These are phyloP conservation scores for Simmondsia chinensis DNA, from an alignment of 148 eudicot species.

Conservation along the genomic window DNA sequence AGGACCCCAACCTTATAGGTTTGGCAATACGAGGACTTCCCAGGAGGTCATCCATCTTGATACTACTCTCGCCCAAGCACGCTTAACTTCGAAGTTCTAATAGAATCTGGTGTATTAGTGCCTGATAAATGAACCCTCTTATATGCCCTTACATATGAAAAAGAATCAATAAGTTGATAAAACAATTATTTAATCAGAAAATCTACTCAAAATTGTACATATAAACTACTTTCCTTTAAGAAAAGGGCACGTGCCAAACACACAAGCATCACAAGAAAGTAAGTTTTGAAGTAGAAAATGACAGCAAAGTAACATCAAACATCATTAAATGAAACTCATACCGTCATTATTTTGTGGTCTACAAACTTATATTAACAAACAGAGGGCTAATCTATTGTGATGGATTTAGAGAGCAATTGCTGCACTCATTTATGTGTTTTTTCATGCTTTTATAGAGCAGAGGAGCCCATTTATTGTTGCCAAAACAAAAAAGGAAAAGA, in stretches of 20 bases:
- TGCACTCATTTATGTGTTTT: slow-evolving; percentile 13
- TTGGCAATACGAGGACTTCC: no score
- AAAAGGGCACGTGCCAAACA: neutral
- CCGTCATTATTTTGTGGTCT: slow-evolving; percentile 11
- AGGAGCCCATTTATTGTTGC: neutral
- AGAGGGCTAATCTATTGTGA: slow-evolving; percentile 1
- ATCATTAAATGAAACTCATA: neutral
- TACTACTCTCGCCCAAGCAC: no score
- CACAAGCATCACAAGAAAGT: neutral
- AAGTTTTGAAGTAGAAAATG: neutral
- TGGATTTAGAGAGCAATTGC: slow-evolving; percentile 17
- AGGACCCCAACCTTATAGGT: no score
- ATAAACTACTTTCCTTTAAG: no score
- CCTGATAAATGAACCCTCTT: no score
- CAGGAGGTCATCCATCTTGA: no score
- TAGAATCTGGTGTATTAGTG: no score
- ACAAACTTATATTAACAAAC: slow-evolving; percentile 6
- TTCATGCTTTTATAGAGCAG: slow-evolving; percentile 16
- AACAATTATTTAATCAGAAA: no score
- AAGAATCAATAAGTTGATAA: no score
- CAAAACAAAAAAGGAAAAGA: neutral
- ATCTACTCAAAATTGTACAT: no score
- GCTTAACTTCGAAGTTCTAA: no score
- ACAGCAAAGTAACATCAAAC: neutral
- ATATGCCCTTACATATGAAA: no score